These are phyloP conservation scores for Phaseolus lunatus DNA, from an alignment of 306 rosid genomes.

Conservation along the genomic window DNA sequence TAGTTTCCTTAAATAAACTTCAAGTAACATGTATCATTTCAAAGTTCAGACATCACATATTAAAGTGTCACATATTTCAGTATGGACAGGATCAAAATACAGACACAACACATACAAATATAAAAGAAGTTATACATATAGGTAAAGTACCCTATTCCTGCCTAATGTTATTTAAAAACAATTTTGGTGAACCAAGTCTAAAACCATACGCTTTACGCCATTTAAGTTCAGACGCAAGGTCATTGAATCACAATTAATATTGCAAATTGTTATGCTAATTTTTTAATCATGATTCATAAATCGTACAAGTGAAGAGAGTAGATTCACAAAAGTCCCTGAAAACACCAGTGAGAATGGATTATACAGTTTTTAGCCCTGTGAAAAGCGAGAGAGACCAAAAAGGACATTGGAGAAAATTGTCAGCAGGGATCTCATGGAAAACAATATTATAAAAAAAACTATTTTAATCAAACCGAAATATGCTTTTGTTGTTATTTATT, in stretches of 20 bases:
- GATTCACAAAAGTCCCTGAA: neutral
- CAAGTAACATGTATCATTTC: neutral
- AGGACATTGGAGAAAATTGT: neutral
- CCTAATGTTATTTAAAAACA: neutral
- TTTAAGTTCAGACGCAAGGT: conserved; percentile 25
- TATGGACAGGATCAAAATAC: conserved; percentile 11
- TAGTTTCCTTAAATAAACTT: conserved; percentile 2
- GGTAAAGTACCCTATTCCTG: neutral
- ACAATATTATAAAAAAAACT: neutral
- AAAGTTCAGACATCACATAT: conserved; percentile 16
- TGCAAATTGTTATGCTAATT: neutral
- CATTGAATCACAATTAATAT: neutral
- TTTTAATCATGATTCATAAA: neutral
- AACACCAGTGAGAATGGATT: neutral
- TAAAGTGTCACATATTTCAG: conserved; percentile 2
- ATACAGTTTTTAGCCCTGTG: neutral
- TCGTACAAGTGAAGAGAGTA: neutral
- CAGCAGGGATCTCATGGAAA: neutral
- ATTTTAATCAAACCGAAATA: too few relatives aligned
- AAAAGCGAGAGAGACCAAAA: neutral
- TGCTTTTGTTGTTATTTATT: neutral
- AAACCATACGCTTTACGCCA: neutral
- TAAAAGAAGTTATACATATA: neutral
- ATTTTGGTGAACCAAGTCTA: conserved; percentile 9
- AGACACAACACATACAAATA: neutral